Evolutionary conservation across 768 basidiomycete species (phyloP), one percentile per base, ranked within the genome.

Genomic region (Leccinellum albellum): DNA sequence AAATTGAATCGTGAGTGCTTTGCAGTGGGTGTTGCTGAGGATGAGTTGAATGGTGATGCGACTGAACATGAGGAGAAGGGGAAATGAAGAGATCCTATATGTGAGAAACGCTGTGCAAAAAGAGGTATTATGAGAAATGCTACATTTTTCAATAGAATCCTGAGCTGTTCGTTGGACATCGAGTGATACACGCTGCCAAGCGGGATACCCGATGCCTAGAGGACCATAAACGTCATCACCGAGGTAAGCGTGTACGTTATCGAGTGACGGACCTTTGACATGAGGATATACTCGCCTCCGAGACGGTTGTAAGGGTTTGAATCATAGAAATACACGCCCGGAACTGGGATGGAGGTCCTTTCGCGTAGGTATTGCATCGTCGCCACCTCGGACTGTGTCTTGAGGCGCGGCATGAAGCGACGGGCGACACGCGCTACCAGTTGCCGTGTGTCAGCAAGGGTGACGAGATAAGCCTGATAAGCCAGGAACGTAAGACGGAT

Each of bases 331-430:
- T 87, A 88, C 5, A 94, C 82, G 29, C 74, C 78, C 0, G 91
- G 90, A 17, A 93, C 87, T 1, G 91, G 90, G 21, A 92, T 77
- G 54, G 74, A 72, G 5, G 89, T 89, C 61, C 82, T 78, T 62
- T 85, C 77, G 50, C 88, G 85, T 26, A 94, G 78, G 68, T 86
- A 93, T n/a, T 81, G 79, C 75, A 93, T 85, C 0, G 91, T 94
- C 3, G 91, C 90, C 8, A 91, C 87, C 67, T 94, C 91, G 0
- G 91, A 92, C 69, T 89, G 87, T 4, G 88, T 91, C 75, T 94
- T 94, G 61, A 91, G 79, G 32, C 87, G 81, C 1, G 90, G 87
- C 89, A 93, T 91, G 70, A 88, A 93, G 10, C 88, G 82, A 51
- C 90, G 85, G 3, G 91, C 91, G 23, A 93, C 88, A 37, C 90